phyloP scores from a whole-genome alignment of 352 stramenopile species.

The Detonula confervacea region DNA sequence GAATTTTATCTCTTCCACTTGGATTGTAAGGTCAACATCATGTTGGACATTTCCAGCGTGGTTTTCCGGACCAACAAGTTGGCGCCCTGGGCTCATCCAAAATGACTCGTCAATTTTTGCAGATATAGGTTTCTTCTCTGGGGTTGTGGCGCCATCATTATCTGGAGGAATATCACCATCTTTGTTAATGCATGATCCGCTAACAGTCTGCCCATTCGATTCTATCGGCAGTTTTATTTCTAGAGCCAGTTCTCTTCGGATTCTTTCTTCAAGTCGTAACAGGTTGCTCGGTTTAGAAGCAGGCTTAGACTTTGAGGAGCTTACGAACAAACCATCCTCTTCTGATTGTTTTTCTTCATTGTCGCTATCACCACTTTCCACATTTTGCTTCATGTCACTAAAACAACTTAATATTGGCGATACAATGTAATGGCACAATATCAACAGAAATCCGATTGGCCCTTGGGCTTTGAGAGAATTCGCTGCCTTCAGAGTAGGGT shows the following conservation, averaged over 20 bases:
- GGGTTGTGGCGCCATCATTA: background rate
- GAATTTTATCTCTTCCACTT: constrained; percentile 43
- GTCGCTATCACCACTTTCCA: constrained; percentile 4
- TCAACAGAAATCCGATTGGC: constrained; percentile 3
- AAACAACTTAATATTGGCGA: background rate
- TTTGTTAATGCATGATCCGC: background rate
- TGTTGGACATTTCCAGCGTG: constrained; percentile 5
- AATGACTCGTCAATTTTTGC: constrained; percentile 37
- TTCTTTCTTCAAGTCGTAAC: constrained; percentile 38
- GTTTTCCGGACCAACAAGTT: constrained; percentile 12
- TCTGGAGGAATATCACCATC: background rate
- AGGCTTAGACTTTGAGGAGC: background rate
- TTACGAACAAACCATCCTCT: constrained; percentile 20
- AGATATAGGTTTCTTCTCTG: background rate
- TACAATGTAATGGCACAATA: constrained; percentile 10
- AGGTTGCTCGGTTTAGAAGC: constrained; percentile 14
- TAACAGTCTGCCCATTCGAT: background rate
- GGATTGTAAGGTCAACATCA: constrained; percentile 31
- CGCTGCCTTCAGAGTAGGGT: background rate
- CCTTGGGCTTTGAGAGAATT: constrained; percentile 2
- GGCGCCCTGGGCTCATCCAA: constrained; percentile 21
- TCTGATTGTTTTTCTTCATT: background rate
- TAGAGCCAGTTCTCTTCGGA: constrained; percentile 31
- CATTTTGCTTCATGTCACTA: background rate
- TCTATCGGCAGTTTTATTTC: background rate